These are phyloP conservation scores for Podaxis sp. DNA, from an alignment of 768 basidiomycete species.

Conservation along the genomic window DNA sequence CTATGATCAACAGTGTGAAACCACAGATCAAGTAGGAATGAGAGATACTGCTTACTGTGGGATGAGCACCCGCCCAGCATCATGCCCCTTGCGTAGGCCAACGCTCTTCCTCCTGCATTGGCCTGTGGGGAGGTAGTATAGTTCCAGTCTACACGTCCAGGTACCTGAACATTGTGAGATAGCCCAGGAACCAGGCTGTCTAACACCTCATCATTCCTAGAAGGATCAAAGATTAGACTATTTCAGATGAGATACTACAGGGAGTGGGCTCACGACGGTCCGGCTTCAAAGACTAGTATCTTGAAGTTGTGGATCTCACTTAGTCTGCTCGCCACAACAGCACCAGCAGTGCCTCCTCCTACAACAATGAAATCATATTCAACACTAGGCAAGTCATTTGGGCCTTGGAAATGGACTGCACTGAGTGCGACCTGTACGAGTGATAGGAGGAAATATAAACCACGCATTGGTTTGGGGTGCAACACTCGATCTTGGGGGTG, in stretches of 20 bases:
- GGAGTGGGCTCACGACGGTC: constrained; percentile 22
- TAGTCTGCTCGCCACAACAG: constrained; percentile 47
- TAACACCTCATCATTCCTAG: constrained; percentile 8
- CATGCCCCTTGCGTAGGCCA: constrained; percentile 27
- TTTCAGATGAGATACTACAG: neutral
- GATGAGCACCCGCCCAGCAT: constrained; percentile 33
- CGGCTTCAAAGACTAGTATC: constrained; percentile 52
- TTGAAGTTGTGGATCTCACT: constrained; percentile 41
- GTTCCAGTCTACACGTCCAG: constrained; percentile 22
- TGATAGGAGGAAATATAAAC: neutral
- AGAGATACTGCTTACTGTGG: constrained; percentile 24
- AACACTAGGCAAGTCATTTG: neutral
- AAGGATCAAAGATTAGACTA: neutral
- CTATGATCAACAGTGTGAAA: neutral
- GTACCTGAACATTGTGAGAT: neutral
- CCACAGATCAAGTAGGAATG: neutral
- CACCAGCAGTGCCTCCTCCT: constrained; percentile 47
- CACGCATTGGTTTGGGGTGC: neutral
- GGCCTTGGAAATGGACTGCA: constrained; percentile 5
- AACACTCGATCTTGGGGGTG: neutral
- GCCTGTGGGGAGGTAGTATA: constrained; percentile 24
- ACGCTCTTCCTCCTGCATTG: constrained; percentile 21
- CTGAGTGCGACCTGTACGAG: neutral
- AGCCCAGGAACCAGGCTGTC: constrained; percentile 4
- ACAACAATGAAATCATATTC: constrained; percentile 31